phyloP scores from a whole-genome alignment of 441 rosid genomes.

The Manihot esculenta region DNA sequence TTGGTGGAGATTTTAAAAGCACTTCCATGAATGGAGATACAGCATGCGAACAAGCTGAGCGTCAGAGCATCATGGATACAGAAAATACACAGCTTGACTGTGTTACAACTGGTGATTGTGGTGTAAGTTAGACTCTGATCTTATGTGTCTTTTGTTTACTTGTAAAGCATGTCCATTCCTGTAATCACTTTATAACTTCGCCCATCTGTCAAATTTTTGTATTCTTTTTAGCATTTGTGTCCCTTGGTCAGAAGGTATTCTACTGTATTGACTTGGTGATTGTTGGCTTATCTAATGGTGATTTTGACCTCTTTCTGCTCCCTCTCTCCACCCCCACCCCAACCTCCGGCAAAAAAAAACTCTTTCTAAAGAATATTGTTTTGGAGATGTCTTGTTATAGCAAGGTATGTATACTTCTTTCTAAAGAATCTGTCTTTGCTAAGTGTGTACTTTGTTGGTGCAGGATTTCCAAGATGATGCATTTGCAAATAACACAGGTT shows the following conservation, averaged over 20 bases:
- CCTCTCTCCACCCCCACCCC: too few relatives aligned
- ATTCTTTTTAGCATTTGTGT: background rate
- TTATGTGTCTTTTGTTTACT: background rate
- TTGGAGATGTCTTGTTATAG: background rate
- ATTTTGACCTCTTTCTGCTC: too few relatives aligned
- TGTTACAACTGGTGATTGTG: slow-evolving; percentile 32
- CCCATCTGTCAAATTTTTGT: background rate
- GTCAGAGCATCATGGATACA: slow-evolving; percentile 36
- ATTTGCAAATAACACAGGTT: slow-evolving; percentile 81
- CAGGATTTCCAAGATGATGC: slow-evolving; percentile 63
- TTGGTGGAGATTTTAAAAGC: slow-evolving; percentile 27
- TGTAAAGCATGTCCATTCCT: slow-evolving; percentile 13
- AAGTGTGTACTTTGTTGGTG: slow-evolving; percentile 28
- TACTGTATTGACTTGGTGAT: background rate
- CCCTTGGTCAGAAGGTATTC: background rate
- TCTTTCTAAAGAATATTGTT: background rate
- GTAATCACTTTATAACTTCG: background rate
- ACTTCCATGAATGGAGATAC: slow-evolving; percentile 32
- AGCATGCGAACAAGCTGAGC: slow-evolving; percentile 36
- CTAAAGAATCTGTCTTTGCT: slow-evolving; percentile 3
- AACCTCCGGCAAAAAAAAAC: too few relatives aligned
- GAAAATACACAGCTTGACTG: slow-evolving; percentile 36
- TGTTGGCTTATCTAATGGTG: background rate
- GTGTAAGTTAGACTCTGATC: slow-evolving; percentile 46
- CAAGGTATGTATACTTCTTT: background rate